Conservation (phyloP, 345 rosid species). For the Tarenaya hassleriana region DNA sequence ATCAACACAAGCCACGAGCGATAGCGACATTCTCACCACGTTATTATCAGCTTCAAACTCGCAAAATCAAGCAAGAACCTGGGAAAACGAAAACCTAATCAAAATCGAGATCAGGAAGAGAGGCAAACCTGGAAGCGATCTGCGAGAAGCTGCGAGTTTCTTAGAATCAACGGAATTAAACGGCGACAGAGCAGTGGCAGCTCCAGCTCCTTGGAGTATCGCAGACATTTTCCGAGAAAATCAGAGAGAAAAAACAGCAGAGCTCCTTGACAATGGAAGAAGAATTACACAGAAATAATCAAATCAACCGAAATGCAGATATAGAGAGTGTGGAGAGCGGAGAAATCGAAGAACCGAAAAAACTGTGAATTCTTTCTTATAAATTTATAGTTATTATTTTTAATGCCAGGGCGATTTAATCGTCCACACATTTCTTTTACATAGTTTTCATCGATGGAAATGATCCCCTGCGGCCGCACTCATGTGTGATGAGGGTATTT, state of each 20-base stretch:
- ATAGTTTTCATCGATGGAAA: too few species aligned
- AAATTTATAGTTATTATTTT: too few species aligned
- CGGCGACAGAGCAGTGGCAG: constrained; percentile 42
- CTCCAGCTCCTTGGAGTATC: constrained; percentile 51
- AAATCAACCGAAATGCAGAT: neutral
- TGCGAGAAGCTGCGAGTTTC: constrained; percentile 26
- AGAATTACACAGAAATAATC: neutral
- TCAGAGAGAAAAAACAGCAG: neutral
- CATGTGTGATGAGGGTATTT: too few species aligned
- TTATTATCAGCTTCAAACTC: neutral
- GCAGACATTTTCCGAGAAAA: constrained; percentile 39
- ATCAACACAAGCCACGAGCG: constrained; percentile 2
- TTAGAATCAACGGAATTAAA: constrained; percentile 42
- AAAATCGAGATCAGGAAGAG: neutral
- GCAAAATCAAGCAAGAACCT: neutral
- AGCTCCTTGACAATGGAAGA: neutral
- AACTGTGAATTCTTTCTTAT: too few species aligned
- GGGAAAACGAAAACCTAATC: neutral
- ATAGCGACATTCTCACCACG: neutral
- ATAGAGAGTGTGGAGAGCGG: constrained; percentile 5
- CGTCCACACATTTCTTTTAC: too few species aligned
- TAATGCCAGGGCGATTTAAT: too few species aligned
- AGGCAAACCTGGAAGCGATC: constrained; percentile 45
- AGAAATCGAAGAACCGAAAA: constrained; percentile 3
- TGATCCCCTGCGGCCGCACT: too few species aligned